These are phyloP conservation scores for Epichloe uncinata DNA, from an alignment of 2,329 filamentous ascomycete genomes.

Conservation along the genomic window DNA sequence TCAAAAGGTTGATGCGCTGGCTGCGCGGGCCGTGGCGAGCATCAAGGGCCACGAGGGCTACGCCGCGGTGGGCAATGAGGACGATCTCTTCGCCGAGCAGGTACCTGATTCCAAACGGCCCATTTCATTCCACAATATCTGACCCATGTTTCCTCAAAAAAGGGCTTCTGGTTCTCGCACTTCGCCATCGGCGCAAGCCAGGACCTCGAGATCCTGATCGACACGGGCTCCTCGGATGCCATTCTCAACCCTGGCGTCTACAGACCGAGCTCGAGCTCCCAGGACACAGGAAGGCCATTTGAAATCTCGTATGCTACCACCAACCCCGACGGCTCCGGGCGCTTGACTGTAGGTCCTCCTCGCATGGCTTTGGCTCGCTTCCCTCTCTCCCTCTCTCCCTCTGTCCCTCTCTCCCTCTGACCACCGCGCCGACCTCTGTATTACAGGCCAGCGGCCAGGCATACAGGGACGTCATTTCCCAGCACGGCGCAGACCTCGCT, in stretches of 20 bases:
- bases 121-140: neutral
- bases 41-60: neutral
- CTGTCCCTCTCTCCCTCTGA: too few relatives aligned
- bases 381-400: too few relatives aligned
- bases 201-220: slow-evolving; percentile 10
- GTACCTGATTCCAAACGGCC: neutral
- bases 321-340: slow-evolving; percentile 9
- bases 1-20: neutral
- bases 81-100: neutral
- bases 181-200: slow-evolving; percentile 9
- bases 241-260: slow-evolving; percentile 11
- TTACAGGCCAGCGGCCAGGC: too few relatives aligned
- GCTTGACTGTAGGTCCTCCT: neutral
- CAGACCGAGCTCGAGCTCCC: slow-evolving; percentile 5
- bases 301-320: slow-evolving; percentile 9
- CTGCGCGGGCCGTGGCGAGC: neutral
- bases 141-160: neutral
- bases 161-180: slow-evolving; percentile 12
- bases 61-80: neutral
- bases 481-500: too few relatives aligned
- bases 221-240: slow-evolving; percentile 10
- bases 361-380: too few relatives aligned
- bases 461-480: too few relatives aligned
- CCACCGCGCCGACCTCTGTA: too few relatives aligned
- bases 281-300: slow-evolving; percentile 5